Percentiles rank a stretch among this genome's conserved stretches.
Evolutionary conservation across 2,329 filamentous ascomycete species (phyloP).

Genomic region (Helotiales sp.): DNA sequence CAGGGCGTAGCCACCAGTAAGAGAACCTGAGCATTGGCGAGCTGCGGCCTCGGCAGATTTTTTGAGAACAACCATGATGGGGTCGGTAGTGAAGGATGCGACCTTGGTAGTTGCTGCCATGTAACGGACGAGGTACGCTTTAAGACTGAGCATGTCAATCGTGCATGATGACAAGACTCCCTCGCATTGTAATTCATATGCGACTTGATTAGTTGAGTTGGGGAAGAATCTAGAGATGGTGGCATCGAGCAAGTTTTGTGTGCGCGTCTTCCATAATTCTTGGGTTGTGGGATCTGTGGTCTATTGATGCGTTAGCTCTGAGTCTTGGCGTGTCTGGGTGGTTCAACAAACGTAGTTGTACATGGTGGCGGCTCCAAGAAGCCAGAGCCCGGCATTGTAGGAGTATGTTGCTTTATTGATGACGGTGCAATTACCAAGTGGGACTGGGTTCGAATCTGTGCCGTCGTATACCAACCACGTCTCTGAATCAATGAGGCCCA

Average conservation of each 20-base stretch:
- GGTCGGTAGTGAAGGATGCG: constrained; percentile 53
- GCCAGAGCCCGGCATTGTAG: constrained; percentile 66
- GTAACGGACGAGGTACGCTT: constrained; percentile 64
- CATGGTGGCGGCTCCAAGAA: constrained; percentile 54
- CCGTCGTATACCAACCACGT: constrained; percentile 58
- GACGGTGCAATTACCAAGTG: constrained; percentile 51
- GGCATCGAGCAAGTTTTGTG: constrained; percentile 35
- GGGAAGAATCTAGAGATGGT: constrained; percentile 34
- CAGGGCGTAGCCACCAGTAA: constrained; percentile 35
- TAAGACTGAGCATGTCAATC: constrained; percentile 64
- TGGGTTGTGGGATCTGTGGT: constrained; percentile 32
- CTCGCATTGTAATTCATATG: constrained; percentile 65
- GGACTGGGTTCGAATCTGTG: constrained; percentile 37
- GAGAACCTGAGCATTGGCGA: constrained; percentile 56
- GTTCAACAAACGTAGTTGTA: constrained; percentile 45
- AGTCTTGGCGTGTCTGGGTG: background rate
- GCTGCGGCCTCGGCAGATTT: constrained; percentile 60
- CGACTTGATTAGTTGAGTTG: constrained; percentile 37
- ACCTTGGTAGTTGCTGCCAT: constrained; percentile 55
- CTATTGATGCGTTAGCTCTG: constrained; percentile 40
- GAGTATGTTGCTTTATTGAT: constrained; percentile 63
- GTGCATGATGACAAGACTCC: constrained; percentile 56
- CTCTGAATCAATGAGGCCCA: constrained; percentile 56
- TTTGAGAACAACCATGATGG: constrained; percentile 50
- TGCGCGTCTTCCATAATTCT: constrained; percentile 37